A percentile compares a stretch with the other conserved stretches of the same genome.
Conservation (phyloP, 2,329 filamentous ascomycete genomes). For the Zasmidium angulare region DNA sequence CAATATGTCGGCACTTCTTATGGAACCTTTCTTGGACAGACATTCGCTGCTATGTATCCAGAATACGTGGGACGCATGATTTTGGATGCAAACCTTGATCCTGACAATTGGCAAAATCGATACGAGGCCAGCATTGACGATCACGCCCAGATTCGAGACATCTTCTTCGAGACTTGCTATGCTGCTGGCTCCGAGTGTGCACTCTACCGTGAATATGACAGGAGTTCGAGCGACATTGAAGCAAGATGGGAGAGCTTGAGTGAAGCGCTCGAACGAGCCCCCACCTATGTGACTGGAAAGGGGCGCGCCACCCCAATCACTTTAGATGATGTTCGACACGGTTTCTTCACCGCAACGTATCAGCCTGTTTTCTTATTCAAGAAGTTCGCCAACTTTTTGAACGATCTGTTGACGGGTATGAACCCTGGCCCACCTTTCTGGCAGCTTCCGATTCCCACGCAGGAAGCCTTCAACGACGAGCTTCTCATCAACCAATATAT, state of each 20-base stretch:
- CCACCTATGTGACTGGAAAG: conserved; percentile 17
- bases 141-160: conserved; percentile 12
- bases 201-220: conserved; percentile 17
- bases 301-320: conserved; percentile 21
- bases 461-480: conserved; percentile 21
- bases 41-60: conserved; percentile 11
- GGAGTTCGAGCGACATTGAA: conserved; percentile 14
- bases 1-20: conserved; percentile 33
- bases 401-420: conserved; percentile 11
- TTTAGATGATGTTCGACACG: conserved; percentile 14
- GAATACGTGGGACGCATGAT: conserved; percentile 6
- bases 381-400: conserved; percentile 20
- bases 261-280: conserved; percentile 14
- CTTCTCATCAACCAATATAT: conserved; percentile 18
- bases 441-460: conserved; percentile 17
- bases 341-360: conserved; percentile 21
- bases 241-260: conserved; percentile 15
- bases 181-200: conserved; percentile 10
- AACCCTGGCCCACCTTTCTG: conserved; percentile 21
- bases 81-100: conserved; percentile 35
- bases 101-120: conserved; percentile 28
- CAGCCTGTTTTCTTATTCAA: conserved; percentile 22
- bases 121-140: conserved; percentile 23
- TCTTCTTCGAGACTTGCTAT: conserved; percentile 17
- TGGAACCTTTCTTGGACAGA: conserved; percentile 10